These are phyloP conservation scores for Trichoderma sp. DNA, from an alignment of 2,329 filamentous ascomycete species.

Conservation along the genomic window DNA sequence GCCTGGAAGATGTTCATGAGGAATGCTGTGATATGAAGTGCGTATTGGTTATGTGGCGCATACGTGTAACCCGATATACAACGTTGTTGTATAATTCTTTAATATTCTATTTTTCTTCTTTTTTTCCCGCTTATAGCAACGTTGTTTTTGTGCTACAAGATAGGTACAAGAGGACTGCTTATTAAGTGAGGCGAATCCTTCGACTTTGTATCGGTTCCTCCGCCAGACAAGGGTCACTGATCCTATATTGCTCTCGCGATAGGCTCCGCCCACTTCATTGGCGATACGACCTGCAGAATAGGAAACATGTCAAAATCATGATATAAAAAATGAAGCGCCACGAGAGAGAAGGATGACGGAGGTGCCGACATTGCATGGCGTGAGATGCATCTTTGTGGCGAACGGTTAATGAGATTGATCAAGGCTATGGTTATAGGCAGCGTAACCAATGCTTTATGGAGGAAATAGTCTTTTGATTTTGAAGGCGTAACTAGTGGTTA, in stretches of 20 bases:
- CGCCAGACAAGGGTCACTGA: background rate
- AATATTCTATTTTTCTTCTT: background rate
- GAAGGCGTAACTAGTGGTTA: background rate
- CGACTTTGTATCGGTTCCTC: background rate
- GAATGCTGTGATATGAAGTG: background rate
- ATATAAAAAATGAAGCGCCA: background rate
- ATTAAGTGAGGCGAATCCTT: background rate
- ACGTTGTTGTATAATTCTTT: background rate
- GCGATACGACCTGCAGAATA: background rate
- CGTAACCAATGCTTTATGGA: background rate
- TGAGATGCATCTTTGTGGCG: background rate
- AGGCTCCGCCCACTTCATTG: background rate
- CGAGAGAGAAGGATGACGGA: background rate
- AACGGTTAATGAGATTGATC: background rate
- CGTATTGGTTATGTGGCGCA: background rate
- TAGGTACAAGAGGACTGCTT: background rate
- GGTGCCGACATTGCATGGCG: background rate
- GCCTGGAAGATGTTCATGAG: background rate
- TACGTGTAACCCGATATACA: background rate
- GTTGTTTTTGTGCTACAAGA: background rate
- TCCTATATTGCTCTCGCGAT: background rate
- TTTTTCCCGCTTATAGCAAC: background rate
- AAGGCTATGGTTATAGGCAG: background rate
- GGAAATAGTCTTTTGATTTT: background rate
- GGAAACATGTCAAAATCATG: background rate